Base-by-base conservation (phyloP, 129 eudicot genomes). In the Pseudognaphalium luteoalbum region DNA sequence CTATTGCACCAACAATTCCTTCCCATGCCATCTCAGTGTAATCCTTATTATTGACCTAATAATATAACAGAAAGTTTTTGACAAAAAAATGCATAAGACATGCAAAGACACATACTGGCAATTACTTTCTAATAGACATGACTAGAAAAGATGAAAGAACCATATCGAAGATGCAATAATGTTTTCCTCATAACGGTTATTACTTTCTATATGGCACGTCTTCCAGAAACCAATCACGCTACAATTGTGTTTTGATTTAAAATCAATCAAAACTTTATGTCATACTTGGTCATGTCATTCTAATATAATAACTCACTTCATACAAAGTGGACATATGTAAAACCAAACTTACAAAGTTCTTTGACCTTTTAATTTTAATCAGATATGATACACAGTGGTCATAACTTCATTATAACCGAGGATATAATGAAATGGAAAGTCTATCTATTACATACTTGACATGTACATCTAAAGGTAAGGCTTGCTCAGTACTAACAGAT, bases 21-120 rank as follows among this genome's bases (percentile, higher is more conserved):
- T 91, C 98, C 97, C 97, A 91, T 32, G 97, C 98, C 98, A 91
- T 91, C 85, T 93, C 98, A 4, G 98, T 91, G 71, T 79, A 93
- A 70, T 86, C 91, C 37, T 92, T 84, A 72, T 82, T 76, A 78
- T 75, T 88, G 42, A 90, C 74, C 97, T 93, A 70, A 51, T 67
- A 14, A 19, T 58, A 11, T 19, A 78, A 73, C 63, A 64, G 6
- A 37, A 71, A 2, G 6, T 28, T 7, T 28, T 64, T 5, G 12
- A 30, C 42, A 2, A 30, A 61, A 61, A 34, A 25, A 61, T 10
- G 17, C 35, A 1, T 30, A 61, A 61, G 9, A 2, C 66, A 11
- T 61, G 32, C 17, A 25, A 44, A 12, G 1, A 44, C 17, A 44
- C 52, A 44, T 12, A 51, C 17, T 16, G 20, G 58, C 58, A 51